These are phyloP conservation scores for Fusarium sp. DNA, from an alignment of 2,329 filamentous ascomycete genomes.

Conservation along the genomic window DNA sequence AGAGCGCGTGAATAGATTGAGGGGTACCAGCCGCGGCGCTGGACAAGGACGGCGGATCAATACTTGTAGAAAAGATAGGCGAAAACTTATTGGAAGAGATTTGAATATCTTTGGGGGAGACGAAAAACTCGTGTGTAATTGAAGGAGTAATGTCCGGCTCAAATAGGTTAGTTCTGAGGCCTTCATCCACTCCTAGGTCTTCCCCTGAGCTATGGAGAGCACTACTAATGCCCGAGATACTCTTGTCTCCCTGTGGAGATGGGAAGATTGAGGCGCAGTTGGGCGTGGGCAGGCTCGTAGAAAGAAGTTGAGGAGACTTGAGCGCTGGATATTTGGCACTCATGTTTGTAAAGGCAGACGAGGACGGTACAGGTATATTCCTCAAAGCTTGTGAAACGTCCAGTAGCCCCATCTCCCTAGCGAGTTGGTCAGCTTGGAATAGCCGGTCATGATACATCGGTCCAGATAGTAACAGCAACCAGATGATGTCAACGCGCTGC, in stretches of 20 bases:
- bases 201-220: constrained; percentile 10
- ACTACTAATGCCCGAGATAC: constrained; percentile 33
- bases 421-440: constrained; percentile 40
- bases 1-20: not conserved
- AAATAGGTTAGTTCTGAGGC: no score
- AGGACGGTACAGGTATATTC: constrained; percentile 4
- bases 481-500: constrained; percentile 41
- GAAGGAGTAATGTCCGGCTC: not conserved
- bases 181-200: not conserved
- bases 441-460: constrained; percentile 33
- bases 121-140: not conserved
- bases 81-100: not conserved
- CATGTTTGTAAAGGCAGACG: constrained; percentile 10
- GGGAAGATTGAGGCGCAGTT: not conserved
- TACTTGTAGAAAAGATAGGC: not conserved
- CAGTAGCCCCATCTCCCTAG: constrained; percentile 25
- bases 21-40: not conserved
- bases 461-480: constrained; percentile 35
- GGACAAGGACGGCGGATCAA: not conserved
- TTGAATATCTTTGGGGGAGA: constrained; percentile 2
- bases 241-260: constrained; percentile 3
- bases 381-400: constrained; percentile 38
- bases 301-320: constrained; percentile 5
- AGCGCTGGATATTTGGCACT: constrained; percentile 20
- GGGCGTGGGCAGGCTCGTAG: not conserved